phyloP scores from a whole-genome alignment of 2,329 filamentous ascomycete genomes.

The Phoma herbarum region DNA sequence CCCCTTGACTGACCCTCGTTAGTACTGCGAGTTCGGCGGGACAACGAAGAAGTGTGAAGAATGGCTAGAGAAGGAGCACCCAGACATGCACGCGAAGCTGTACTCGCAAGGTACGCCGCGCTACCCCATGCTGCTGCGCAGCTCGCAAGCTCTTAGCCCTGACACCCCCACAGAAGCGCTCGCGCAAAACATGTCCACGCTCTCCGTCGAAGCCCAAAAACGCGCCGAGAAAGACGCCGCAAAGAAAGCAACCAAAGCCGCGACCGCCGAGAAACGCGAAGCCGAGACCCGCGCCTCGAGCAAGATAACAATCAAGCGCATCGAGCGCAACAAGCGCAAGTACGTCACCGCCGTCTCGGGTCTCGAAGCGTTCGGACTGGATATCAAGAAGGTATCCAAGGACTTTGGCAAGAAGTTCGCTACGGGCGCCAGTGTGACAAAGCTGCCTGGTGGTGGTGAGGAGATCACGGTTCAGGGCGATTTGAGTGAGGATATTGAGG shows the following conservation, averaged over 20 bases:
- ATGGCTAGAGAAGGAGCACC: constrained; percentile 83
- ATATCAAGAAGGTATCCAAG: constrained; percentile 95
- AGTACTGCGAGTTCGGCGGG: constrained; percentile 99
- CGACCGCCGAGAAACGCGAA: constrained; percentile 83
- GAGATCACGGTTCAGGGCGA: constrained; percentile 99
- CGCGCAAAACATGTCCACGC: constrained; percentile 81
- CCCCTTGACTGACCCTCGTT: constrained; percentile 21
- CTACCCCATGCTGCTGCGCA: not conserved
- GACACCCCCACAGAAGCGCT: constrained; percentile 63
- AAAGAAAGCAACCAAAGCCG: constrained; percentile 96
- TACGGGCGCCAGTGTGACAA: constrained; percentile 91
- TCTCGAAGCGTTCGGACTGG: constrained; percentile 87
- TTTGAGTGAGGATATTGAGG: constrained; percentile 91
- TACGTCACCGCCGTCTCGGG: constrained; percentile 93
- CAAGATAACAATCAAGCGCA: constrained; percentile 90
- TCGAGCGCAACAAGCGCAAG: constrained; percentile 98
- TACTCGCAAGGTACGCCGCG: constrained; percentile 79
- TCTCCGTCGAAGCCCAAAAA: constrained; percentile 91
- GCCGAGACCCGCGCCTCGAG: constrained; percentile 83
- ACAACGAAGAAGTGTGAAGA: constrained; percentile 97
- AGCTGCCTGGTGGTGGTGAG: constrained; percentile 83
- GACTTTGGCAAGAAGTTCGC: constrained; percentile 99
- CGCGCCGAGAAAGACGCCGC: constrained; percentile 94
- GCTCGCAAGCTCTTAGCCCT: not conserved
- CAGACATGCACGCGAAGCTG: constrained; percentile 76